Conservation (phyloP, 257 asterid species). For the Phtheirospermum japonicum region DNA sequence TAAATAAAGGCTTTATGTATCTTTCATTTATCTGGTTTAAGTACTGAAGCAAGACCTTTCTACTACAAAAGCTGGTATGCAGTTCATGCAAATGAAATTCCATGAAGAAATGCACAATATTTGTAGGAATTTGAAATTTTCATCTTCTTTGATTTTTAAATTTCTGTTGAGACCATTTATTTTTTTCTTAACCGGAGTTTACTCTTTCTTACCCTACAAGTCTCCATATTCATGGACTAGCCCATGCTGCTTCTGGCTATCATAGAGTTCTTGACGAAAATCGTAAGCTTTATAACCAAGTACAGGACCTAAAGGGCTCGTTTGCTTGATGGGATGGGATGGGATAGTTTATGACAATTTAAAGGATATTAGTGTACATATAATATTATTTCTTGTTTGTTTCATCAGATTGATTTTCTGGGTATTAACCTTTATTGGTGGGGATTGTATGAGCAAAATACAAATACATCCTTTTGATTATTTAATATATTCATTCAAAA, state of each 20-base stretch:
- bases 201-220: slow-evolving; percentile 42
- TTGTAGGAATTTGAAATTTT: slow-evolving; percentile 39
- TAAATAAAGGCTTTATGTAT: background rate
- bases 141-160: slow-evolving; percentile 7
- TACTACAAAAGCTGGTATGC: slow-evolving; percentile 80
- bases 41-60: slow-evolving; percentile 72
- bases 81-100: slow-evolving; percentile 83
- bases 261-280: slow-evolving; percentile 91
- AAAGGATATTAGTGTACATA: too few species aligned
- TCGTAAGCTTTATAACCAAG: slow-evolving; percentile 88
- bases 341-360: too few species aligned
- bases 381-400: too few species aligned
- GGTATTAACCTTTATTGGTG: too few species aligned
- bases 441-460: too few species aligned
- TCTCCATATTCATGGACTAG: slow-evolving; percentile 73
- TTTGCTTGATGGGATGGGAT: too few species aligned
- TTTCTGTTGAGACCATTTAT: background rate
- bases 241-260: slow-evolving; percentile 95
- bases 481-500: too few species aligned
- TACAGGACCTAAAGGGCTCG: slow-evolving; percentile 92
- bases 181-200: slow-evolving; percentile 2
- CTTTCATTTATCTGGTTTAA: slow-evolving; percentile 36
- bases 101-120: slow-evolving; percentile 72
- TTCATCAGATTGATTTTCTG: too few species aligned
- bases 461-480: too few species aligned